phyloP scores from a whole-genome alignment of 768 basidiomycete genomes.

The Pilatotrama ljubarskyi region DNA sequence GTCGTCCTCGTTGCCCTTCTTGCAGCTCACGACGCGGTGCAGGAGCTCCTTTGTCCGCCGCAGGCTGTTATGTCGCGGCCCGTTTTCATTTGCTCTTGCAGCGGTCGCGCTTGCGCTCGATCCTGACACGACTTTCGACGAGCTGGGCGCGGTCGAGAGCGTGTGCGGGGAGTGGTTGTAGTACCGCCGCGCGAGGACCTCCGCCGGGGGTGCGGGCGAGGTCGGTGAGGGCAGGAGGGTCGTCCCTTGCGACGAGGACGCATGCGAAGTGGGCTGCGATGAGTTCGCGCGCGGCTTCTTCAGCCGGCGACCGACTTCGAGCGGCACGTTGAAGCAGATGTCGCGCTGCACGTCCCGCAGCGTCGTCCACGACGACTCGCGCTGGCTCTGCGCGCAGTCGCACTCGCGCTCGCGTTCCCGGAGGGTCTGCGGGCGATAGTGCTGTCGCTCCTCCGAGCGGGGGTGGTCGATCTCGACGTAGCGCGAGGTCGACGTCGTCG shows the following conservation, averaged over 20 bases:
- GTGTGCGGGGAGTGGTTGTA: slow-evolving; percentile 29
- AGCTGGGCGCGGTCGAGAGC: not conserved
- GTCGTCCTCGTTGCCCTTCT: slow-evolving; percentile 27
- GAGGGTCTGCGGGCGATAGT: not conserved
- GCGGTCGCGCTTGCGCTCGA: not conserved
- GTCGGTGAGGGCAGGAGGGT: not conserved
- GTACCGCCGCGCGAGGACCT: slow-evolving; percentile 31
- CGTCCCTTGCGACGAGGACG: not conserved
- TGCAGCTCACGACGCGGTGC: slow-evolving; percentile 26
- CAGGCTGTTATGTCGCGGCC: not conserved
- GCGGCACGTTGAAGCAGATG: slow-evolving; percentile 25
- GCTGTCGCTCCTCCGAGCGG: not conserved
- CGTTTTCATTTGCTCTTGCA: not conserved
- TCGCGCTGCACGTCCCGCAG: slow-evolving; percentile 22
- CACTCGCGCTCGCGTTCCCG: not conserved
- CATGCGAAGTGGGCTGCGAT: not conserved
- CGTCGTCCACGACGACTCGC: slow-evolving; percentile 24
- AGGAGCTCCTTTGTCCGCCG: slow-evolving; percentile 23
- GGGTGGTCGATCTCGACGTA: slow-evolving; percentile 35
- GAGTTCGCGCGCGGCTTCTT: slow-evolving; percentile 20
- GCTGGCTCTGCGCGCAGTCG: slow-evolving; percentile 2
- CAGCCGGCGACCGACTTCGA: slow-evolving; percentile 18
- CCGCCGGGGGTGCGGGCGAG: slow-evolving; percentile 29
- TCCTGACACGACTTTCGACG: not conserved
- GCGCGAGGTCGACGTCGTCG: slow-evolving; percentile 38